These are phyloP conservation scores for Backusella westeae DNA, from an alignment of 192 early-diverging fungal species.

Conservation along the genomic window DNA sequence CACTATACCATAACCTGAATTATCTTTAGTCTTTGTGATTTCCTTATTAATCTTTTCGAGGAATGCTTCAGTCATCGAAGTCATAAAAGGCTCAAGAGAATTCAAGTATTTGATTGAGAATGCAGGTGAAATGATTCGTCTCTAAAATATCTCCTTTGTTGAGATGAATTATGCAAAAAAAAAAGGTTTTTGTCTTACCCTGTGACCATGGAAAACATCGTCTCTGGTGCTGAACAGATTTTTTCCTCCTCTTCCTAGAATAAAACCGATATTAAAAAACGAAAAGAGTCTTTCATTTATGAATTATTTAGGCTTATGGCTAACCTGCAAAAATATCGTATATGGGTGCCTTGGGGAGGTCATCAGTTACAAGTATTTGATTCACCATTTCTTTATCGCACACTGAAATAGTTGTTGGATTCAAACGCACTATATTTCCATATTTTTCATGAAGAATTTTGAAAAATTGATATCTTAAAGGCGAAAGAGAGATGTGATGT, in stretches of 20 bases:
- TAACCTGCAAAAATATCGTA: conserved; percentile 12
- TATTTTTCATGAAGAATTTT: conserved; percentile 37
- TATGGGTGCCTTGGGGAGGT: conserved; percentile 11
- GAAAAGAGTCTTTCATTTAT: neutral
- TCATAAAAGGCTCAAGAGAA: conserved; percentile 43
- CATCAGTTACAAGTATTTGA: conserved; percentile 29
- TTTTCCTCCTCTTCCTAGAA: conserved; percentile 1
- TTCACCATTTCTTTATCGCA: conserved; percentile 42
- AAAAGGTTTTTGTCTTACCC: conserved; percentile 4
- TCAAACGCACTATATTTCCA: conserved; percentile 40
- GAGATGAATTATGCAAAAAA: neutral
- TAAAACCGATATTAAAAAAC: neutral
- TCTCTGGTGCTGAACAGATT: conserved; percentile 33
- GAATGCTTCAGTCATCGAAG: conserved; percentile 6
- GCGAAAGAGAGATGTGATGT: neutral
- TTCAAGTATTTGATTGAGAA: conserved; percentile 48
- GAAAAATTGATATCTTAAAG: neutral
- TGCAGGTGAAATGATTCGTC: conserved; percentile 46
- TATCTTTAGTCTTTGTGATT: conserved; percentile 30
- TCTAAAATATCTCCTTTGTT: conserved; percentile 25
- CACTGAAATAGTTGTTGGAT: conserved; percentile 36
- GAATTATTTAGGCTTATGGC: neutral
- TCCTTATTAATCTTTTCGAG: neutral
- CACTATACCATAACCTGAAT: conserved; percentile 23
- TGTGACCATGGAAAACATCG: conserved; percentile 38